These are phyloP conservation scores for Helichrysum umbraculigerum DNA, from an alignment of 129 eudicot species.

Conservation along the genomic window DNA sequence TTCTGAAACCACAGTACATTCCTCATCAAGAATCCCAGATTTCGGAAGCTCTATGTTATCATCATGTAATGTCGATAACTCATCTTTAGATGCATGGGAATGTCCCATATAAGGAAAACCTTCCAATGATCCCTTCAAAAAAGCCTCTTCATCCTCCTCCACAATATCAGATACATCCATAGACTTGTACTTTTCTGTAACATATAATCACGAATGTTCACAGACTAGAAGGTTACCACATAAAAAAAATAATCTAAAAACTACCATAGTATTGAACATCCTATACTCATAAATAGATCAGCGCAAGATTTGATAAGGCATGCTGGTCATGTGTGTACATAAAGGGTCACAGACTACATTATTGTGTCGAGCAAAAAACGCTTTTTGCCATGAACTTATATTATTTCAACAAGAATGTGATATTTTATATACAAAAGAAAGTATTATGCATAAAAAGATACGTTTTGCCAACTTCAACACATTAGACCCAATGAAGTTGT, in stretches of 20 bases:
- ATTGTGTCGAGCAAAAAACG: background rate
- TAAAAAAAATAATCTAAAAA: too few relatives aligned
- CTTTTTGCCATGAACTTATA: background rate
- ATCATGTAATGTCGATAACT: constrained; percentile 26
- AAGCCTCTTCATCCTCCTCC: constrained; percentile 84
- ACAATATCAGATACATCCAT: constrained; percentile 53
- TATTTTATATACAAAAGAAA: background rate
- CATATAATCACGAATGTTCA: constrained; percentile 15
- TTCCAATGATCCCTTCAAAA: constrained; percentile 57
- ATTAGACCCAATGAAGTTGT: background rate
- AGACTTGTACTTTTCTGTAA: constrained; percentile 61
- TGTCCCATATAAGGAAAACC: constrained; percentile 45
- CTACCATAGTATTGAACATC: background rate
- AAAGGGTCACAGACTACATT: background rate
- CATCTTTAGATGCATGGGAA: constrained; percentile 40
- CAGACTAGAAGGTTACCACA: constrained; percentile 13
- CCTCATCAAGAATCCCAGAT: constrained; percentile 31
- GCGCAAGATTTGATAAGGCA: background rate
- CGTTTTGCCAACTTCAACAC: background rate
- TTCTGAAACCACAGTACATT: constrained; percentile 24
- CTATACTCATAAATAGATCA: background rate
- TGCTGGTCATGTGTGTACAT: background rate
- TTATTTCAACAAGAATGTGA: background rate
- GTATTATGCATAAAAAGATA: background rate
- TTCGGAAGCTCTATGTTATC: constrained; percentile 43